Evolutionary conservation across 1,139 yeast genomes (phyloP).

Genomic region (Zygoascus hellenicus): DNA sequence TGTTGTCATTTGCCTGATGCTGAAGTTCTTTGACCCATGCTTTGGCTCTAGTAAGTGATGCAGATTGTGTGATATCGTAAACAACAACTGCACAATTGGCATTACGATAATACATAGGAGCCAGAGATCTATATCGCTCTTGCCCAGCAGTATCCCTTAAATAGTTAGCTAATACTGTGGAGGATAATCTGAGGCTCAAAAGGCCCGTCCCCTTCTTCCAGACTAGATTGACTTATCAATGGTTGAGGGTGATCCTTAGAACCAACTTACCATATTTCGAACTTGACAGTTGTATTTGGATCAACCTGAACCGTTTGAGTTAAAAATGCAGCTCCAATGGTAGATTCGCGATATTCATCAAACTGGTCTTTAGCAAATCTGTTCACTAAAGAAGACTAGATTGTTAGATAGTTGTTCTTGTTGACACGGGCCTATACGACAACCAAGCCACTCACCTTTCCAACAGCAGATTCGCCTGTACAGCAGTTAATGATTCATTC

Average conservation of each 20-base stretch:
- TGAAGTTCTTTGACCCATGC: conserved; percentile 95
- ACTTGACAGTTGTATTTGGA: conserved; percentile 45
- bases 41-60: conserved; percentile 79
- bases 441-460: conserved; percentile 48
- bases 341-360: conserved; percentile 89
- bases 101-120: conserved; percentile 88
- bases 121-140: conserved; percentile 80
- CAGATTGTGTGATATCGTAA: conserved; percentile 60
- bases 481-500: conserved; percentile 2
- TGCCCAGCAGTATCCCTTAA: conserved; percentile 90
- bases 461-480: conserved; percentile 90
- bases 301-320: conserved; percentile 78
- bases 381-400: conserved; percentile 64
- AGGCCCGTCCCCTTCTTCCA: no score
- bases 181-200: neutral
- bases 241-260: neutral
- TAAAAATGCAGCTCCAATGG: conserved; percentile 95
- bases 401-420: conserved; percentile 27
- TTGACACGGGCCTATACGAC: neutral
- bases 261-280: conserved; percentile 39
- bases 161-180: conserved; percentile 18
- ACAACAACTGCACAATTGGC: conserved; percentile 86
- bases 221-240: no score
- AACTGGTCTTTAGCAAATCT: conserved; percentile 92
- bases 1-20: conserved; percentile 78